phyloP scores from a whole-genome alignment of 208 protist species.

The Crithidia thermophila region DNA sequence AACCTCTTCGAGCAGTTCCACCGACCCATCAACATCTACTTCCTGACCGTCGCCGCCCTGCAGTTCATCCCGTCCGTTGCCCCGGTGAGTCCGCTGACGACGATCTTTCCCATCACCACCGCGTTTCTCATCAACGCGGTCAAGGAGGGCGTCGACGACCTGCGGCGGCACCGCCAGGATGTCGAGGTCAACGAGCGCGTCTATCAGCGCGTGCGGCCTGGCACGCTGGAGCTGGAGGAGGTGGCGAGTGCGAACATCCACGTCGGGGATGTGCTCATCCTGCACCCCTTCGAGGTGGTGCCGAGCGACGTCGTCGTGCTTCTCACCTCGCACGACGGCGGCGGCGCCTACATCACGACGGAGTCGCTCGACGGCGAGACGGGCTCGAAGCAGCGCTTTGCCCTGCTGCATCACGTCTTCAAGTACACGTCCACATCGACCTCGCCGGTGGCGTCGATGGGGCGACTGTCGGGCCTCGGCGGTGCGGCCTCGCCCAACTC shows the following conservation, averaged over 20 bases:
- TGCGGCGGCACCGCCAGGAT: slow-evolving; percentile 70
- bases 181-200: slow-evolving; percentile 56
- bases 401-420: slow-evolving; percentile 52
- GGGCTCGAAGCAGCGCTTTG: slow-evolving; percentile 72
- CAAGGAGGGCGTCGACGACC: slow-evolving; percentile 94
- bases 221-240: slow-evolving; percentile 38
- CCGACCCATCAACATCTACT: slow-evolving; percentile 96
- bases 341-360: slow-evolving; percentile 83
- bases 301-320: slow-evolving; percentile 91
- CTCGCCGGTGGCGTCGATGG: neutral
- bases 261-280: slow-evolving; percentile 81
- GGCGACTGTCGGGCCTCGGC: neutral
- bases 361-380: slow-evolving; percentile 93
- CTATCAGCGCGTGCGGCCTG: slow-evolving; percentile 51
- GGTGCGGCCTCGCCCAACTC: neutral
- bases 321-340: slow-evolving; percentile 64
- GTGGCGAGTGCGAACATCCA: slow-evolving; percentile 61
- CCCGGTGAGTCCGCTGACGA: slow-evolving; percentile 89
- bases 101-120: slow-evolving; percentile 89
- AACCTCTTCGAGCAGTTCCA: slow-evolving; percentile 97
- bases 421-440: slow-evolving; percentile 17
- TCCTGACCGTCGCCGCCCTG: slow-evolving; percentile 90
- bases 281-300: slow-evolving; percentile 72
- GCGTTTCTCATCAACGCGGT: slow-evolving; percentile 90
- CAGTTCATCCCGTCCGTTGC: slow-evolving; percentile 86